phyloP scores from a whole-genome alignment of 1,284 basidiomycete species.

The Grifola frondosa region DNA sequence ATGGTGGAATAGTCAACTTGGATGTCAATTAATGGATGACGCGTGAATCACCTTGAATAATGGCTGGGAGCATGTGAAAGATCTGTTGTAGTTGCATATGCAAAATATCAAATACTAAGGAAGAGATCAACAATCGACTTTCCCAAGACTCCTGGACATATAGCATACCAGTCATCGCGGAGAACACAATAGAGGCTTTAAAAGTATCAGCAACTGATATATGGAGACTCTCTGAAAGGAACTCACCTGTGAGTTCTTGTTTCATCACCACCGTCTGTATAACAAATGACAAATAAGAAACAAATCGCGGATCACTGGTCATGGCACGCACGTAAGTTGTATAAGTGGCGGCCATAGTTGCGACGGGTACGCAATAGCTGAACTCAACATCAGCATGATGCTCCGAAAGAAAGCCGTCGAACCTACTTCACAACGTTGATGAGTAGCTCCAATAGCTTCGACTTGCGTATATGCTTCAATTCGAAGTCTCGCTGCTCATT shows the following conservation, averaged over 20 bases:
- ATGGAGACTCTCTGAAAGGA: conserved; percentile 13
- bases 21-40: too few species aligned
- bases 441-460: conserved; percentile 37
- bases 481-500: conserved; percentile 53
- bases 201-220: conserved; percentile 9
- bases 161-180: conserved; percentile 31
- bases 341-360: conserved; percentile 67
- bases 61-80: conserved; percentile 25
- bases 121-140: background rate
- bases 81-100: conserved; percentile 29
- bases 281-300: background rate
- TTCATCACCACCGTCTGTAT: conserved; percentile 32
- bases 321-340: conserved; percentile 42
- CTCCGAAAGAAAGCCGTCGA: background rate
- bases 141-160: background rate
- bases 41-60: conserved; percentile 13
- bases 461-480: conserved; percentile 44
- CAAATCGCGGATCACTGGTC: background rate
- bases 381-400: background rate
- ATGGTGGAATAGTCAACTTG: too few species aligned
- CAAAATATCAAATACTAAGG: conserved; percentile 32
- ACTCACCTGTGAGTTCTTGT: conserved; percentile 26
- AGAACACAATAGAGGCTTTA: conserved; percentile 35
- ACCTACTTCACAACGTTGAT: conserved; percentile 39
- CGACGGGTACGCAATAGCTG: conserved; percentile 59